A percentile compares a stretch with the other conserved stretches of the same genome.
Conservation (phyloP, 2,329 filamentous ascomycete genomes). For the Blastomyces emzantsi region DNA sequence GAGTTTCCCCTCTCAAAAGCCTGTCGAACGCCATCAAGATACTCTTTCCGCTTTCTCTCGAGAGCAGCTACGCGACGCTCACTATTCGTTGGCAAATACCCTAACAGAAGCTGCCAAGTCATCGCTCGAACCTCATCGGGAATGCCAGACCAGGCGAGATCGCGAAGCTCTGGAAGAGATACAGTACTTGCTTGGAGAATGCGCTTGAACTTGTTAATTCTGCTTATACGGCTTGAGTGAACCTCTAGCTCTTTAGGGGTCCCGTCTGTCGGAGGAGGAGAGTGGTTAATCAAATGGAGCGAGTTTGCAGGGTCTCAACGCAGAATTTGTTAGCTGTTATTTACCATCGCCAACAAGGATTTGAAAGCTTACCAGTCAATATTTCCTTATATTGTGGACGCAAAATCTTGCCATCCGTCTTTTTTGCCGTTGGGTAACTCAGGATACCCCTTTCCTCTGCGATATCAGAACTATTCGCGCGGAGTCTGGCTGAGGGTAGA, state of each 20-base stretch:
- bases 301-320: slow-evolving; percentile 71
- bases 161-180: slow-evolving; percentile 69
- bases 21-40: slow-evolving; percentile 76
- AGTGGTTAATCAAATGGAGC: slow-evolving; percentile 85
- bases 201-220: slow-evolving; percentile 98
- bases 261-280: slow-evolving; percentile 62
- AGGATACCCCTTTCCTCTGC: slow-evolving; percentile 77
- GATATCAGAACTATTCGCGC: slow-evolving; percentile 86
- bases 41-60: slow-evolving; percentile 92
- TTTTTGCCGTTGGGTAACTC: slow-evolving; percentile 79
- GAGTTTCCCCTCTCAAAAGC: slow-evolving; percentile 50
- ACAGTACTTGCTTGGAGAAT: slow-evolving; percentile 90
- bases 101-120: slow-evolving; percentile 95
- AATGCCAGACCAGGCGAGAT: slow-evolving; percentile 86
- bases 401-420: slow-evolving; percentile 87
- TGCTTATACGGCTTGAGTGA: slow-evolving; percentile 75
- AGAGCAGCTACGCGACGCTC: slow-evolving; percentile 83
- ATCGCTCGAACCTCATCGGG: slow-evolving; percentile 94
- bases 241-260: slow-evolving; percentile 75
- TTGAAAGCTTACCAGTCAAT: slow-evolving; percentile 50
- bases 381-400: slow-evolving; percentile 98
- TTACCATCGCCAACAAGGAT: not conserved
- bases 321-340: slow-evolving; percentile 15
- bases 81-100: slow-evolving; percentile 93
- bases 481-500: slow-evolving; percentile 40